These are phyloP conservation scores for Xylaria sp. DNA, from an alignment of 2,329 filamentous ascomycete genomes.

Conservation along the genomic window DNA sequence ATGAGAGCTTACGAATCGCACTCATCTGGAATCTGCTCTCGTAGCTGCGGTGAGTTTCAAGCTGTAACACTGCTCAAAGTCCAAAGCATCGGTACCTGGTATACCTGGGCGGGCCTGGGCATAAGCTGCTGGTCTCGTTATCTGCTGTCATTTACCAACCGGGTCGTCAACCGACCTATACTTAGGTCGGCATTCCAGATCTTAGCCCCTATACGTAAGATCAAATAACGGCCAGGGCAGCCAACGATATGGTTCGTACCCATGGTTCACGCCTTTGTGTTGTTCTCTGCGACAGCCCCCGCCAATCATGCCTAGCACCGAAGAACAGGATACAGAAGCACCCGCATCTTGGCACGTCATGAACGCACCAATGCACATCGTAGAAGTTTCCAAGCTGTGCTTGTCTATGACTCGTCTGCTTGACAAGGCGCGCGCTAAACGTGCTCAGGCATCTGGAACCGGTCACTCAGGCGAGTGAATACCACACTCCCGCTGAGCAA, in stretches of 20 bases:
- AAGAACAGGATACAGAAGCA: not conserved
- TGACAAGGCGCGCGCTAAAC: not conserved
- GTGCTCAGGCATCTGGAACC: no score
- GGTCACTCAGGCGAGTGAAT: no score
- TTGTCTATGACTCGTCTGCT: not conserved
- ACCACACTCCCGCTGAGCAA: no score
- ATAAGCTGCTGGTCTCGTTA: no score
- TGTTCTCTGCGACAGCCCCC: not conserved
- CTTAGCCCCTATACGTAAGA: slow-evolving; percentile 18
- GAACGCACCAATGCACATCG: not conserved
- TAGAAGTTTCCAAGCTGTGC: no score
- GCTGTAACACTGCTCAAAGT: not conserved
- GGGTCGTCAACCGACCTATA: slow-evolving; percentile 14
- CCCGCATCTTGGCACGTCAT: not conserved
- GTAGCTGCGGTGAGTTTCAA: slow-evolving; percentile 13
- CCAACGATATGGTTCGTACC: slow-evolving; percentile 9
- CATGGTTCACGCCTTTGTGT: not conserved
- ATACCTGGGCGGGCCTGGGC: no score
- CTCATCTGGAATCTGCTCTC: not conserved
- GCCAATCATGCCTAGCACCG: not conserved
- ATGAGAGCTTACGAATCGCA: slow-evolving; percentile 16
- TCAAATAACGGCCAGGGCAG: slow-evolving; percentile 17
- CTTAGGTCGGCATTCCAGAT: slow-evolving; percentile 10
- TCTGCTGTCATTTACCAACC: slow-evolving; percentile 11
- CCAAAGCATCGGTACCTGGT: not conserved